Percentiles rank a stretch among this genome's conserved stretches.
Conservation (phyloP, 768 basidiomycete genomes). For the Grammothele lineata region DNA sequence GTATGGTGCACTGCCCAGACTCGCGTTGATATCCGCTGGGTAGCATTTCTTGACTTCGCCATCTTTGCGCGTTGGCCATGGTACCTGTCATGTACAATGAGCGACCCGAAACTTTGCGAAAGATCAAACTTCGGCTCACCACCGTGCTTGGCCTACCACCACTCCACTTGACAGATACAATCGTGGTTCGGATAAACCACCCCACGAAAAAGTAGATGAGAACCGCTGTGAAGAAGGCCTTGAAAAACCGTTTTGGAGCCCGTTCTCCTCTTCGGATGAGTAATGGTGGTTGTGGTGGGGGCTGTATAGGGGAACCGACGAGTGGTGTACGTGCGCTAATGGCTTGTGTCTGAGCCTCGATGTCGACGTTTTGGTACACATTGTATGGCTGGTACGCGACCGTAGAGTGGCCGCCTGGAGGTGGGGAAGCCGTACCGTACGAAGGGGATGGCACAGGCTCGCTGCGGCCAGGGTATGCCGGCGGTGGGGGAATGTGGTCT, state of each 20-base stretch:
- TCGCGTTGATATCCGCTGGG: neutral
- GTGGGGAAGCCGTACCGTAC: too few relatives aligned
- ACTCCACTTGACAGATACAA: too few relatives aligned
- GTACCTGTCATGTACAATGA: constrained; percentile 1
- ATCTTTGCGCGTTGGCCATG: constrained; percentile 9
- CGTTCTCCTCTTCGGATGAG: constrained; percentile 5
- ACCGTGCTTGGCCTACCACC: too few relatives aligned
- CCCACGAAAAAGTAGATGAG: constrained; percentile 13
- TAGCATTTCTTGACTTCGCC: constrained; percentile 11
- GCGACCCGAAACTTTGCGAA: neutral
- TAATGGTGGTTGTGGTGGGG: neutral
- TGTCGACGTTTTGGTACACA: neutral
- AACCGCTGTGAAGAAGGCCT: constrained; percentile 18
- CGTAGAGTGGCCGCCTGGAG: too few relatives aligned
- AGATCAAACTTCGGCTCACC: too few relatives aligned
- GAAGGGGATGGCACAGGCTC: neutral
- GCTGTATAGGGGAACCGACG: too few relatives aligned
- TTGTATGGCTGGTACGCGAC: too few relatives aligned
- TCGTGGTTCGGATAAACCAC: neutral
- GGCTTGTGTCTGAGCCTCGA: constrained; percentile 1
- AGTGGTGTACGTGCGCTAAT: neutral
- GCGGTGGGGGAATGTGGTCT: constrained; percentile 12
- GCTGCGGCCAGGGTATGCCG: constrained; percentile 18
- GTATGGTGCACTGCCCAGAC: too few relatives aligned
- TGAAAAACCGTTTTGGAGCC: constrained; percentile 16